Evolutionary conservation across 2,329 filamentous ascomycete genomes (phyloP).

Genomic region (Fusarium sp.): DNA sequence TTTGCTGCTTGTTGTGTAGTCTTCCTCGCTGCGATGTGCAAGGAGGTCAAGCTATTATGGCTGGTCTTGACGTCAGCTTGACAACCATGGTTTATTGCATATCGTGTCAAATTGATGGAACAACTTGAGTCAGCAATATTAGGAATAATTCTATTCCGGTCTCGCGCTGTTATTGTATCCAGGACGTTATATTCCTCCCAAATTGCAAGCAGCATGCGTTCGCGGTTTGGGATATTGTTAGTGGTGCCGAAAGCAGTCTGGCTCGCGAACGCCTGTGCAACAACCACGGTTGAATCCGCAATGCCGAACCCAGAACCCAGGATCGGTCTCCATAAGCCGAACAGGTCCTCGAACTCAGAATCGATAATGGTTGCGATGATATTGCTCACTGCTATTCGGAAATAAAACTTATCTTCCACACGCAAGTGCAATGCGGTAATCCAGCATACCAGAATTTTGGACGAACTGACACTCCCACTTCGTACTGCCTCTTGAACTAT

Average conservation of each 20-base stretch:
- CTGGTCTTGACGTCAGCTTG: rapidly evolving
- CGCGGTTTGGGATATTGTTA: rapidly evolving
- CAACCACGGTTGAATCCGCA: neutral
- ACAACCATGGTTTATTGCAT: neutral
- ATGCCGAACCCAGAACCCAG: neutral
- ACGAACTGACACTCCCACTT: neutral
- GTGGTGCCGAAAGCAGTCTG: rapidly evolving
- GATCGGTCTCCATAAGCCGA: neutral
- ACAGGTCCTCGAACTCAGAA: rapidly evolving
- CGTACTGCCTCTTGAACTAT: rapidly evolving
- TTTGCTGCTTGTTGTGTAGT: neutral
- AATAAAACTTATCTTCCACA: no score
- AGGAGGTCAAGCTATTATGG: rapidly evolving
- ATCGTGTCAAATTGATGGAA: neutral
- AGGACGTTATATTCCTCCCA: neutral
- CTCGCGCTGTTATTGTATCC: no score
- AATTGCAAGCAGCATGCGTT: neutral
- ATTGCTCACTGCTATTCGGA: no score
- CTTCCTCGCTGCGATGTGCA: neutral
- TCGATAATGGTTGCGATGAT: neutral
- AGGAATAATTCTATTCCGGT: neutral
- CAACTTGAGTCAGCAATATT: rapidly evolving
- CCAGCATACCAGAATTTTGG: rapidly evolving
- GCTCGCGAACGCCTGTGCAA: neutral
- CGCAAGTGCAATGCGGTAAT: neutral